Evolutionary conservation across 169 alveolate species (phyloP).

Genomic region (Amoebophrya sp.): DNA sequence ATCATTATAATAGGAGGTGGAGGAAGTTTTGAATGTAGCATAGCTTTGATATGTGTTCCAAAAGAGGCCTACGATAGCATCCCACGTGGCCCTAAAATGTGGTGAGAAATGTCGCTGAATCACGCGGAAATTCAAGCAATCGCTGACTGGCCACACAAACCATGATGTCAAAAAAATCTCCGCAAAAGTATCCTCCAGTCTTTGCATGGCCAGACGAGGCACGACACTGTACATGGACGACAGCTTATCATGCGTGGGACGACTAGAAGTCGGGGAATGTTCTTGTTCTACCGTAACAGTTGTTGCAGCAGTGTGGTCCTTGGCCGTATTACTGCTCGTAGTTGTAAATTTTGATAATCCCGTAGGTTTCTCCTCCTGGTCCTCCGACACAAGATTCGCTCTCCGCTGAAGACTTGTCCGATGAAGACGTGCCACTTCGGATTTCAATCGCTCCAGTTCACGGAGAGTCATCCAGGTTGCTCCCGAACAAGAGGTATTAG

Average conservation of each 20-base stretch:
- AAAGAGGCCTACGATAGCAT: neutral
- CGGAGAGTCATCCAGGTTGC: neutral
- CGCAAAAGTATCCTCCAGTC: neutral
- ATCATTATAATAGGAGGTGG: no score
- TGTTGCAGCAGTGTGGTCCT: neutral
- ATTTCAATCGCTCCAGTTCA: neutral
- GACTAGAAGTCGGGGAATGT: neutral
- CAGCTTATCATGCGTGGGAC: neutral
- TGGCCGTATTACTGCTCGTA: neutral
- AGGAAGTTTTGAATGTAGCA: neutral
- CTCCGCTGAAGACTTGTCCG: no score
- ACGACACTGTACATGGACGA: no score
- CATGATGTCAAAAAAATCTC: neutral
- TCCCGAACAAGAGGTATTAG: no score
- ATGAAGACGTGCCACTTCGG: no score
- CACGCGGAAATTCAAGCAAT: neutral
- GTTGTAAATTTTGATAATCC: no score
- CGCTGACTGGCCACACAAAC: neutral
- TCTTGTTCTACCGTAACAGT: neutral
- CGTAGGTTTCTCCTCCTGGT: no score
- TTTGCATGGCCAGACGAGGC: neutral
- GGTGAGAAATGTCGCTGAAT: neutral
- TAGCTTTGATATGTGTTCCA: neutral
- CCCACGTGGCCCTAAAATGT: constrained; percentile 3
- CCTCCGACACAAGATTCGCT: no score